These are phyloP conservation scores for Barnettozyma wickerhamii DNA, from an alignment of 805 yeast species.

Conservation along the genomic window DNA sequence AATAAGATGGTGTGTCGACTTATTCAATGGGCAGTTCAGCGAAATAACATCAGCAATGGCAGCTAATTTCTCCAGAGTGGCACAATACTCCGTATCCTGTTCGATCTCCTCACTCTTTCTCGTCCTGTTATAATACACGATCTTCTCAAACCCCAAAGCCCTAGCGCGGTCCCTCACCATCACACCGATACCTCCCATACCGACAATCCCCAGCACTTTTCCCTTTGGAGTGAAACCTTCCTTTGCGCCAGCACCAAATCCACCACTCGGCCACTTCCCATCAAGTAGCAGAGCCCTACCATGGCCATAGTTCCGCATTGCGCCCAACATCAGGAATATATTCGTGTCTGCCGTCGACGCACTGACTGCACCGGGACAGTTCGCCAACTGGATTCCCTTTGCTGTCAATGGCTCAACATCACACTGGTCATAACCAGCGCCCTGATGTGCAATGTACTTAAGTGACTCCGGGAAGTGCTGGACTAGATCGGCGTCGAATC, in stretches of 20 bases:
- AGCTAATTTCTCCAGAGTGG: conserved; percentile 28
- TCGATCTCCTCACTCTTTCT: conserved; percentile 41
- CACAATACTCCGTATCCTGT: conserved; percentile 29
- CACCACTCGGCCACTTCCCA: conserved; percentile 24
- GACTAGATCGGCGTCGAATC: conserved; percentile 40
- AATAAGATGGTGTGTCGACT: conserved; percentile 45
- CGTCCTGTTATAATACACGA: conserved; percentile 48
- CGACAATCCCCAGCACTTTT: conserved; percentile 49
- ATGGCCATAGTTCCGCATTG: conserved; percentile 45
- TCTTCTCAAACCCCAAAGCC: conserved; percentile 47
- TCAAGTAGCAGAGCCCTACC: conserved; percentile 29
- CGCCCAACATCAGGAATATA: conserved; percentile 45
- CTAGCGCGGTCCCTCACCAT: conserved; percentile 43
- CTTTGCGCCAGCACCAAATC: conserved; percentile 36
- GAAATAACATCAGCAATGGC: conserved; percentile 45
- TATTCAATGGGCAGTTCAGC: conserved; percentile 50
- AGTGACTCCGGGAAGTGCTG: conserved; percentile 38
- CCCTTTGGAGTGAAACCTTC: conserved; percentile 40
- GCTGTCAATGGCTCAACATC: conserved; percentile 38
- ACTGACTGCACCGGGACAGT: conserved; percentile 38
- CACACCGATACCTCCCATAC: conserved; percentile 55
- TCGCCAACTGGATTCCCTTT: conserved; percentile 39
- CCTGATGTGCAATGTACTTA: conserved; percentile 45
- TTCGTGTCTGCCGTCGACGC: conserved; percentile 62
- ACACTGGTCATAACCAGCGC: conserved; percentile 50